Percentiles rank a stretch among this genome's conserved stretches.
phyloP scores from a whole-genome alignment of 1,284 basidiomycete species.

The Anthracocystis setariae region DNA sequence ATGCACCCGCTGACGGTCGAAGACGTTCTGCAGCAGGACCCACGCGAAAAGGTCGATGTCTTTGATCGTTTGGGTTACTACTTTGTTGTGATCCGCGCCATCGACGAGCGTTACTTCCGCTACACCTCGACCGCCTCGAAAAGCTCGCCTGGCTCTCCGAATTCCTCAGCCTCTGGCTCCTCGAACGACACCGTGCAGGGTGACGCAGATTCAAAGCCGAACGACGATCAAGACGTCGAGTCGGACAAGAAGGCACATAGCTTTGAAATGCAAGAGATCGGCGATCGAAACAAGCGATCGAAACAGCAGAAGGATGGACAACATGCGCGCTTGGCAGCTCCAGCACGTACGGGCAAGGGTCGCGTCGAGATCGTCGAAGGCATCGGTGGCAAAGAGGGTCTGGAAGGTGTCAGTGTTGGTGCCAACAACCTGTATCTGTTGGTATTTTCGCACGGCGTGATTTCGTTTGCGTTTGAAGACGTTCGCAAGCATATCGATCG shows the following conservation, averaged over 20 bases:
- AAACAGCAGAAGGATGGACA: conserved; percentile 8
- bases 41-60: conserved; percentile 88
- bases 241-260: conserved; percentile 9
- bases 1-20: conserved; percentile 93
- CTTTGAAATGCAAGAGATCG: conserved; percentile 44
- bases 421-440: conserved; percentile 88
- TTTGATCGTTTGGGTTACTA: conserved; percentile 92
- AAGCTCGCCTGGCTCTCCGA: conserved; percentile 31
- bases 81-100: conserved; percentile 86
- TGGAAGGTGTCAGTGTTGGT: conserved; percentile 75
- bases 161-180: conserved; percentile 12
- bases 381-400: conserved; percentile 72
- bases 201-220: conserved; percentile 19
- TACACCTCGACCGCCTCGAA: conserved; percentile 69
- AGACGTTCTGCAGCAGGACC: conserved; percentile 93
- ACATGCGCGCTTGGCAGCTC: conserved; percentile 26
- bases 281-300: neutral
- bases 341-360: conserved; percentile 37
- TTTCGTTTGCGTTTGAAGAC: conserved; percentile 92
- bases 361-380: conserved; percentile 73
- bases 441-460: conserved; percentile 88
- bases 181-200: conserved; percentile 28
- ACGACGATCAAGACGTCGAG: conserved; percentile 4
- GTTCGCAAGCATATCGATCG: conserved; percentile 85
- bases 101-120: conserved; percentile 75